Base-by-base conservation (phyloP, 2,329 filamentous ascomycete species). In the Colletotrichum trifolii region DNA sequence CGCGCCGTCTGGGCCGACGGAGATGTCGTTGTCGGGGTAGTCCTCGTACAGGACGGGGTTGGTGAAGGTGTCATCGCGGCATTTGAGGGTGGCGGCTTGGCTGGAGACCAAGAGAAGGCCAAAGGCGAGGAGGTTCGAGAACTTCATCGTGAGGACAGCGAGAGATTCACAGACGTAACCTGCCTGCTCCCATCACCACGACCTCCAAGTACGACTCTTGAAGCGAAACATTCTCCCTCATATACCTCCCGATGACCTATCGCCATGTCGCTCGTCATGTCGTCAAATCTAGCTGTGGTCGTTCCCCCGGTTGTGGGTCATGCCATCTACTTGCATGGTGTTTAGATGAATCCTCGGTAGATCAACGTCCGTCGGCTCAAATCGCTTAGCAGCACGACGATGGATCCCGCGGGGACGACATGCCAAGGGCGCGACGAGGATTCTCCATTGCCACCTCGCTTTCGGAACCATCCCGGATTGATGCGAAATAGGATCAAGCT, bases 41-140 rank as follows among this genome's bases (percentile, higher is more conserved):
- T 87, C 85, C 57, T 85, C 77, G 76, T 81, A 88, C 2, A 87
- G 72, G n/a, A 87, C 76, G 0, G 84, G 85, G 68, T 87, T 86
- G 12, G 72, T 75, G 69, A 83, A 83, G 13, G 69, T 70, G 50
- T 71, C 12, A 56, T 52, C 54, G n/a, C 50, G 57, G 25, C 38
- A 36, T 8, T 36, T 53, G 46, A 25, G 10, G 34, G 39, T 46
- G 25, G 15, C 35, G 48, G 47, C 36, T 25, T 25, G 25, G 25
- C 25, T 25, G 9, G 48, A 36, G 40, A 35, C 58, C n/a, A 47
- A 5, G 3, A 56, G 15, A 10, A 38, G 45, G 13, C 54, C 8
- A 6, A 13, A 9, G 38, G 49, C 17, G 33, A 50, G 34, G 5
- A 65, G 4, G 36, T 15, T 0, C 0, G 43, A 43, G 15, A 43